Base-by-base conservation (phyloP, 805 yeast species). In the Starmerella scarabaei region DNA sequence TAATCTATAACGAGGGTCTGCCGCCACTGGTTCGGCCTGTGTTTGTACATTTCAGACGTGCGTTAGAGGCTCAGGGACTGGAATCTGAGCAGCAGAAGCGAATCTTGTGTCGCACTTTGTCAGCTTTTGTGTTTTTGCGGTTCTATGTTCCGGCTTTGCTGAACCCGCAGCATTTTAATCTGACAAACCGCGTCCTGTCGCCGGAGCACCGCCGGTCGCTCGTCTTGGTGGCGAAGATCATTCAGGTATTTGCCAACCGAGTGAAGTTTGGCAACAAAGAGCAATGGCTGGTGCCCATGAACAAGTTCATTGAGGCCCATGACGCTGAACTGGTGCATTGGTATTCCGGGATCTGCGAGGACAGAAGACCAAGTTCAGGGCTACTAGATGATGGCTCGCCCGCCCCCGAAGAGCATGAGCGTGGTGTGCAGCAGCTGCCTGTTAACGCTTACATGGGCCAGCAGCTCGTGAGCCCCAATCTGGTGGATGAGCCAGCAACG, bases 111-210 rank as follows among this genome's bases (percentile, higher is more conserved):
- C 79, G 85, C 53, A 80, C 93, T 36, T 62, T 86, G 24, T 72
- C 91, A 17, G 85, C 94, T 1, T 81, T 91, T 52, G 62, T 88
- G 11, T 91, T 88, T 56, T 61, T 88, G 44, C 65, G 95, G 44
- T 82, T 78, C 58, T 71, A 85, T 48, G 85, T 95, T 52, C 97
- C 98, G 0, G 94, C 94, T 0, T 71, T 88, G 21, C 61, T 91
- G 54, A 86, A 84, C 53, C 98, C 98, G 0, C 84, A 83, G 52
- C 59, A 86, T 36, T 85, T 84, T 57, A 75, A 77, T 44, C 63
- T 91, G 36, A 72, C 83, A 0, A 68, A 72, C 37, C 66, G 71
- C 28, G 88, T 81, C 50, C 83, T 84, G 43, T 68, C 75, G 7
- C 83, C 85, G 2, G 66, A 67, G 9, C 67, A 76, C 2, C 86